These are phyloP conservation scores for Tripterygium wilfordii DNA, from an alignment of 177 flowering plant species.

Conservation along the genomic window DNA sequence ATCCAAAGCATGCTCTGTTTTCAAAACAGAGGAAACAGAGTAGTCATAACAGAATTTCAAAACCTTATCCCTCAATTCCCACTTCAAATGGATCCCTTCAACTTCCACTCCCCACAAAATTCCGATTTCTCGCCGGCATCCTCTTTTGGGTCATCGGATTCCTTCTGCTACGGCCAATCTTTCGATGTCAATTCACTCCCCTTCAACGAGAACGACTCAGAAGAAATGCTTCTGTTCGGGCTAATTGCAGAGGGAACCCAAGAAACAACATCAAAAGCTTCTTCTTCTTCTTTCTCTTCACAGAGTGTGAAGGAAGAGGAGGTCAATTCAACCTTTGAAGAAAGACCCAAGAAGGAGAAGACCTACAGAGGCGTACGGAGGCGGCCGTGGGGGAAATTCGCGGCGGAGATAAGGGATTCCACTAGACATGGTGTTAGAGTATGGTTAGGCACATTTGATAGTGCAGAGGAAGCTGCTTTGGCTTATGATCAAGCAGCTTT, in stretches of 20 bases:
- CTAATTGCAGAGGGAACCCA: slow-evolving; percentile 11
- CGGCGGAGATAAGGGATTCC: slow-evolving; percentile 37
- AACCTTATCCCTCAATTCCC: too few species aligned
- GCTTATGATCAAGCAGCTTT: slow-evolving; percentile 40
- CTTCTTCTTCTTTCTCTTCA: too few species aligned
- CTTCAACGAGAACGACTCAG: slow-evolving; percentile 32
- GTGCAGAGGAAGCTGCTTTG: slow-evolving; percentile 36
- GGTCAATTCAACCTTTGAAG: slow-evolving; percentile 3
- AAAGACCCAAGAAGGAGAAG: slow-evolving; percentile 15
- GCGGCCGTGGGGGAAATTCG: slow-evolving; percentile 41
- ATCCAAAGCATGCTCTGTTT: too few species aligned
- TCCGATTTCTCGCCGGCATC: slow-evolving; percentile 24
- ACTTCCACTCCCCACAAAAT: slow-evolving; percentile 13
- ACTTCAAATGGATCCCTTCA: slow-evolving; percentile 16
- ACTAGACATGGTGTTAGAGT: slow-evolving; percentile 32
- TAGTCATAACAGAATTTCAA: too few species aligned
- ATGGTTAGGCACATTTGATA: slow-evolving; percentile 37
- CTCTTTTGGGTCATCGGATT: slow-evolving; percentile 17
- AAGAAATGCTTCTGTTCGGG: slow-evolving; percentile 28
- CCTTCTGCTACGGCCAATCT: slow-evolving; percentile 2
- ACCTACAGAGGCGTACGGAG: slow-evolving; percentile 26
- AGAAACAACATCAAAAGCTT: neutral
- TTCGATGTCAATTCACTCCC: slow-evolving; percentile 13
- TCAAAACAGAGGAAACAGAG: too few species aligned
- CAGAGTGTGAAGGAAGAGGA: slow-evolving; percentile 22